Conservation (phyloP, 352 stramenopile genomes). For the Phytophthora syringae region DNA sequence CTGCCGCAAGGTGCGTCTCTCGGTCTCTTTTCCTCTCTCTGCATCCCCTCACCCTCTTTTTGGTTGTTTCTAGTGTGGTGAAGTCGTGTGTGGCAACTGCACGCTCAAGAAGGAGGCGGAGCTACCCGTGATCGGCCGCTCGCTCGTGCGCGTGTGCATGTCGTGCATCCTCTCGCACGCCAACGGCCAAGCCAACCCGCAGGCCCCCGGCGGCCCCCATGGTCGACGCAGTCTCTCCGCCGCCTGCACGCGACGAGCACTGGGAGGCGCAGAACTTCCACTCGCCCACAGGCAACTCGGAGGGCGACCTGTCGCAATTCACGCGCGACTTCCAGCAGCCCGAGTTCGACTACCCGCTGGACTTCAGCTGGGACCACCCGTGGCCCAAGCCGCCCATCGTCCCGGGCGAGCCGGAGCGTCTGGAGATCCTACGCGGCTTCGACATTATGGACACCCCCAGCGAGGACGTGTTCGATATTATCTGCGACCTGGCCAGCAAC, state of each 20-base stretch:
- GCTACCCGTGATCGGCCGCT: slow-evolving; percentile 84
- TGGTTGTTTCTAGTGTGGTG: slow-evolving; percentile 62
- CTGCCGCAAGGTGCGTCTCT: slow-evolving; percentile 73
- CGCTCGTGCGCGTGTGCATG: slow-evolving; percentile 89
- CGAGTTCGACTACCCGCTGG: slow-evolving; percentile 87
- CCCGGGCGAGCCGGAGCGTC: slow-evolving; percentile 66
- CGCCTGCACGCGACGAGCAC: slow-evolving; percentile 50
- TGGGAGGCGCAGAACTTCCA: slow-evolving; percentile 88
- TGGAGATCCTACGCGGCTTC: slow-evolving; percentile 82
- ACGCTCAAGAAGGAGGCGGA: slow-evolving; percentile 89
- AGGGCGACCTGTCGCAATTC: slow-evolving; percentile 78
- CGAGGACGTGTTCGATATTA: slow-evolving; percentile 91
- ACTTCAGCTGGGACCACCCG: slow-evolving; percentile 90
- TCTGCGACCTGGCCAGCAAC: slow-evolving; percentile 88
- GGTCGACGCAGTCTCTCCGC: slow-evolving; percentile 48
- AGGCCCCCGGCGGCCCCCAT: slow-evolving; percentile 54
- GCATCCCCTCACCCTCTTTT: slow-evolving; percentile 6
- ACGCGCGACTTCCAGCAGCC: slow-evolving; percentile 80
- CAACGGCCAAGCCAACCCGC: slow-evolving; percentile 78
- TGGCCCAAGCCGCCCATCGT: slow-evolving; percentile 87
- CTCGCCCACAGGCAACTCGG: slow-evolving; percentile 80
- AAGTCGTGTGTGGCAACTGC: slow-evolving; percentile 89
- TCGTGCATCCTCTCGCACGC: slow-evolving; percentile 89
- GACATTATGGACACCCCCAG: slow-evolving; percentile 89
- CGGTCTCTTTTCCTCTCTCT: neutral